A percentile compares a stretch with the other conserved stretches of the same genome.
Conservation (phyloP, 2,329 filamentous ascomycete species). For the Botryotinia narcissicola region DNA sequence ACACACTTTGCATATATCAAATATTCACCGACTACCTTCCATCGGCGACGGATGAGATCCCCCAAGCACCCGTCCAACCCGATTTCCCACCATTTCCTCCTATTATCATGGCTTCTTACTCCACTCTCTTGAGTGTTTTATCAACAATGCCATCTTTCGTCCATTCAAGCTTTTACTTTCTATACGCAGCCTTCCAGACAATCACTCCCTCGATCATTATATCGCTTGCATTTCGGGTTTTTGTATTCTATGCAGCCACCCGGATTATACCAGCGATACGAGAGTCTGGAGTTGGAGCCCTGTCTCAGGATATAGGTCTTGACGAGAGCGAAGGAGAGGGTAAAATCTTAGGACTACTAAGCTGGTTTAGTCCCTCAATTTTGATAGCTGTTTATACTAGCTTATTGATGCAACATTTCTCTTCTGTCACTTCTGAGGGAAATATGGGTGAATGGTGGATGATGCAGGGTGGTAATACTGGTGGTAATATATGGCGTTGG, state of each 20-base stretch:
- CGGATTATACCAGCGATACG: slow-evolving; percentile 93
- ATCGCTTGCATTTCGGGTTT: slow-evolving; percentile 86
- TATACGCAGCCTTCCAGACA: slow-evolving; percentile 89
- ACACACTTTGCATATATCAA: slow-evolving; percentile 98
- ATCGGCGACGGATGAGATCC: slow-evolving; percentile 55
- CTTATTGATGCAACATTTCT: slow-evolving; percentile 91
- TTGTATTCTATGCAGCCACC: slow-evolving; percentile 93
- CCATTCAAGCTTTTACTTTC: slow-evolving; percentile 78
- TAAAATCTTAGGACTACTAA: slow-evolving; percentile 76
- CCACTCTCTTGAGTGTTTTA: slow-evolving; percentile 80
- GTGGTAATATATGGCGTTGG: slow-evolving; percentile 90
- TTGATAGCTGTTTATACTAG: slow-evolving; percentile 96
- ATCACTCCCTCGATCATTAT: slow-evolving; percentile 96
- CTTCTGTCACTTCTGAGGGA: slow-evolving; percentile 63
- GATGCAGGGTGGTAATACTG: slow-evolving; percentile 74
- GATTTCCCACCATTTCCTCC: slow-evolving; percentile 95
- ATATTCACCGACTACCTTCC: slow-evolving; percentile 98
- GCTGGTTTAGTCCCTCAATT: slow-evolving; percentile 93
- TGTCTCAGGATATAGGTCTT: slow-evolving; percentile 80
- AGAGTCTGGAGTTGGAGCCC: slow-evolving; percentile 76
- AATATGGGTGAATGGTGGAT: slow-evolving; percentile 76
- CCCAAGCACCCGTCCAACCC: slow-evolving; percentile 60
- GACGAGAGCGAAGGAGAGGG: slow-evolving; percentile 83
- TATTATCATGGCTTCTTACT: slow-evolving; percentile 98
- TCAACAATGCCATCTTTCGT: slow-evolving; percentile 80